phyloP scores from a whole-genome alignment of 371 early-diverging fungal species.

The Mortierella sp. region DNA sequence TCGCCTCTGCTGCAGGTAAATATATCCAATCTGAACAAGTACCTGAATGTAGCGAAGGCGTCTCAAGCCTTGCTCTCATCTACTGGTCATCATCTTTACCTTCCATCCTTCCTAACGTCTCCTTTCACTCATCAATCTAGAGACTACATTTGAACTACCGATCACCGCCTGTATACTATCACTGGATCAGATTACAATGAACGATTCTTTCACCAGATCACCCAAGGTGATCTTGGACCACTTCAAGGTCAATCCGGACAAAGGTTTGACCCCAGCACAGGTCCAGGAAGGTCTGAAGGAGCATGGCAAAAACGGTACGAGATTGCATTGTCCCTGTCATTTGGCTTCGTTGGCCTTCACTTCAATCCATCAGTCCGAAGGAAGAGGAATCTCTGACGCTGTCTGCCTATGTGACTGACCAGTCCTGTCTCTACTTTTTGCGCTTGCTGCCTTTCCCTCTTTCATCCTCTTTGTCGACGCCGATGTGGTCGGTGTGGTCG shows the following conservation, averaged over 20 bases:
- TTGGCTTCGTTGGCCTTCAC: neutral
- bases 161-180: neutral
- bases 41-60: too few relatives aligned
- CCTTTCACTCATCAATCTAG: neutral
- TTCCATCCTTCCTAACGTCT: neutral
- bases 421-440: too few relatives aligned
- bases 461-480: too few relatives aligned
- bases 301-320: constrained; percentile 83
- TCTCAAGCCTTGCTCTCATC: too few relatives aligned
- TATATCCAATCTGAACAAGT: neutral
- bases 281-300: constrained; percentile 64
- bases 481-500: too few relatives aligned
- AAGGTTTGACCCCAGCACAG: constrained; percentile 72
- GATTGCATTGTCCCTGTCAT: neutral
- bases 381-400: too few relatives aligned
- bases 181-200: constrained; percentile 60
- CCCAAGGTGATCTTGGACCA: constrained; percentile 73
- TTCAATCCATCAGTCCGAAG: too few relatives aligned
- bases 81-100: neutral
- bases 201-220: constrained; percentile 72
- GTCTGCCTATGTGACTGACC: too few relatives aligned
- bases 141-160: neutral
- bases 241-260: constrained; percentile 68
- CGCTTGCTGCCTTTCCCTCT: neutral
- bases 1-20: too few relatives aligned